These are phyloP conservation scores for Alternaria longipes DNA, from an alignment of 2,329 filamentous ascomycete genomes.

Conservation along the genomic window DNA sequence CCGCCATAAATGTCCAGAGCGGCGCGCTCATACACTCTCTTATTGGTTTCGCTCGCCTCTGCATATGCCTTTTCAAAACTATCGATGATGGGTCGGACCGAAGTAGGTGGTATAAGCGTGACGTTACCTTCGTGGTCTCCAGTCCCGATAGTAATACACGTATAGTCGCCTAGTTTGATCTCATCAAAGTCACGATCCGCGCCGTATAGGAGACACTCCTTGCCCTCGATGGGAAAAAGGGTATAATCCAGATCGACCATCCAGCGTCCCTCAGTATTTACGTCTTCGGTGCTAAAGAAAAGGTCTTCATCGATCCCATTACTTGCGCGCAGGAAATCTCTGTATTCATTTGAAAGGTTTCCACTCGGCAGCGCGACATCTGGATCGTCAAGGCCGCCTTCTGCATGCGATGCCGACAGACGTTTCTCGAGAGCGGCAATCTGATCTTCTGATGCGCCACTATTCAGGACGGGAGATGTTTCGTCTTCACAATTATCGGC, in stretches of 20 bases:
- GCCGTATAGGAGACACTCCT: background rate
- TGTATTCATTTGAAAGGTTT: conserved; percentile 15
- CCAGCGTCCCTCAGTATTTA: background rate
- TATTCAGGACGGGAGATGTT: background rate
- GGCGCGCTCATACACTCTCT: conserved; percentile 5
- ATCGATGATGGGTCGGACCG: background rate
- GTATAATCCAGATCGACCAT: background rate
- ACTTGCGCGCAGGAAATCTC: conserved; percentile 5
- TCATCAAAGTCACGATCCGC: background rate
- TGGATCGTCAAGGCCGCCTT: background rate
- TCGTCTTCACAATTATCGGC: background rate
- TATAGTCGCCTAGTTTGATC: background rate
- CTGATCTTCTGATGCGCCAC: background rate
- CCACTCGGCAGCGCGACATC: background rate
- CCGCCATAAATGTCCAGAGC: conserved; percentile 17
- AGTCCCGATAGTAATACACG: conserved; percentile 9
- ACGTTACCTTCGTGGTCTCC: conserved; percentile 12
- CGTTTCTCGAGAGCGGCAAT: conserved; percentile 7
- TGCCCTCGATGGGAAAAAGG: background rate
- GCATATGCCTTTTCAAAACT: conserved; percentile 11
- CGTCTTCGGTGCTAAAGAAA: background rate
- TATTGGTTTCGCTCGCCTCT: conserved; percentile 1
- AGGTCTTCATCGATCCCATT: conserved; percentile 13
- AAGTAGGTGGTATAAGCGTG: conserved; percentile 11
- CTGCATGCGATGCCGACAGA: background rate